Evolutionary conservation across 2,329 filamentous ascomycete species (phyloP).

Genomic region (Alternaria triticina): DNA sequence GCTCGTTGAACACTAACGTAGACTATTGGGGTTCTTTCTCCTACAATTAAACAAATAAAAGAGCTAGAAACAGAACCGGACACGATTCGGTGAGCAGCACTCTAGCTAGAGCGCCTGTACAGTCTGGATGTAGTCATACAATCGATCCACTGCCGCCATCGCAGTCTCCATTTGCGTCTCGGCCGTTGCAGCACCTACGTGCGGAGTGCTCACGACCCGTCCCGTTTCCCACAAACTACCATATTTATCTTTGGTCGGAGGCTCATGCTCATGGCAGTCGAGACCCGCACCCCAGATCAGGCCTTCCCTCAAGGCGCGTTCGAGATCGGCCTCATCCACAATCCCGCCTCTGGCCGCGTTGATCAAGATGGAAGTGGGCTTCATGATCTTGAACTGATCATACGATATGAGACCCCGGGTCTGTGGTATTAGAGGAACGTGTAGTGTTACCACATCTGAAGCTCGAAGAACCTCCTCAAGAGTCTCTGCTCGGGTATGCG

Average conservation of each 20-base stretch:
- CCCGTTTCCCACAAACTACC: conserved; percentile 51
- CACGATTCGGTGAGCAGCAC: neutral
- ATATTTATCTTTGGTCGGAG: conserved; percentile 49
- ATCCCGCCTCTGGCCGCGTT: conserved; percentile 58
- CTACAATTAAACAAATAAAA: neutral
- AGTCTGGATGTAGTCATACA: conserved; percentile 17
- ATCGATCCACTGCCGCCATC: conserved; percentile 43
- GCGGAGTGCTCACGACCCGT: conserved; percentile 58
- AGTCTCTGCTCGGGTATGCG: conserved; percentile 26
- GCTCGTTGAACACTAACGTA: conserved; percentile 13
- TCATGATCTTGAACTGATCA: conserved; percentile 51
- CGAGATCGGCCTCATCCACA: conserved; percentile 57
- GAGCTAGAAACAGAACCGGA: neutral
- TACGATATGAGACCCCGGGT: conserved; percentile 40
- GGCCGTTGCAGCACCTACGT: conserved; percentile 56
- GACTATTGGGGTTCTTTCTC: neutral
- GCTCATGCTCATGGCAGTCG: conserved; percentile 58
- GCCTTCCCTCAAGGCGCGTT: conserved; percentile 50
- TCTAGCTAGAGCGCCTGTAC: neutral
- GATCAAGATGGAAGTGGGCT: conserved; percentile 51
- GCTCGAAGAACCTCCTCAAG: conserved; percentile 17
- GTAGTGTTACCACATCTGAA: conserved; percentile 29
- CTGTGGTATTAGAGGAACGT: conserved; percentile 25
- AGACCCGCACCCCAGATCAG: conserved; percentile 55
- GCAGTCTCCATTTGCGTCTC: conserved; percentile 48